Evolutionary conservation across 148 eudicot species (phyloP).

Genomic region (Rhododendron ferrugineum): DNA sequence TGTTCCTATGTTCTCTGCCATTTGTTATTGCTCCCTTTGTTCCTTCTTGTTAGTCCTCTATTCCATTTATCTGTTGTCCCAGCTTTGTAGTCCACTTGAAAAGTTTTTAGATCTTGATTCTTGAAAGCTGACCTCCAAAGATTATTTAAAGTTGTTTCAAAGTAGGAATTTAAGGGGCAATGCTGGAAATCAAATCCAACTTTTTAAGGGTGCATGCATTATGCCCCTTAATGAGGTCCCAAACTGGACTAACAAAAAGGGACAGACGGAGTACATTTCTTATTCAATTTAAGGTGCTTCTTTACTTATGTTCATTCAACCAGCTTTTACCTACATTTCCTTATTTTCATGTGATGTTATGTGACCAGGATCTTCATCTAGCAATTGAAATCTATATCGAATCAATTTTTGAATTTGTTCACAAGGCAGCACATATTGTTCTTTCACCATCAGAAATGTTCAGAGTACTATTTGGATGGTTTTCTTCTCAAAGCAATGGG

Average conservation of each 20-base stretch:
- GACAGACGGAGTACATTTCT: background rate
- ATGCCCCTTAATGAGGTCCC: background rate
- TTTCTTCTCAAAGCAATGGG: constrained; percentile 26
- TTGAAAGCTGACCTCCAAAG: background rate
- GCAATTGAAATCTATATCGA: constrained; percentile 80
- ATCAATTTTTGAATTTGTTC: constrained; percentile 68
- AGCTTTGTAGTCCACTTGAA: background rate
- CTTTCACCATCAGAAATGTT: constrained; percentile 67
- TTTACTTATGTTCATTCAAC: background rate
- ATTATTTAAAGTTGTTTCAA: background rate
- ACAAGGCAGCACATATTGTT: constrained; percentile 68
- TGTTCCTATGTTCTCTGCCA: background rate
- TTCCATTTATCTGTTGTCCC: background rate
- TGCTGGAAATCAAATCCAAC: background rate
- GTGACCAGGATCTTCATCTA: constrained; percentile 77
- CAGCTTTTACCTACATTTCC: background rate
- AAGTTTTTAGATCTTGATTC: background rate
- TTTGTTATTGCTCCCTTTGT: background rate
- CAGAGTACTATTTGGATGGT: constrained; percentile 42
- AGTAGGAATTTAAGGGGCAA: background rate
- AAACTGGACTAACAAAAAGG: constrained; percentile 2
- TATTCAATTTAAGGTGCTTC: background rate
- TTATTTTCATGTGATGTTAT: background rate
- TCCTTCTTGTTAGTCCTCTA: background rate
- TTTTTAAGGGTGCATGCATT: background rate